Conservation (phyloP, 2,329 filamentous ascomycete species). For the Neopestalotiopsis clavispora region DNA sequence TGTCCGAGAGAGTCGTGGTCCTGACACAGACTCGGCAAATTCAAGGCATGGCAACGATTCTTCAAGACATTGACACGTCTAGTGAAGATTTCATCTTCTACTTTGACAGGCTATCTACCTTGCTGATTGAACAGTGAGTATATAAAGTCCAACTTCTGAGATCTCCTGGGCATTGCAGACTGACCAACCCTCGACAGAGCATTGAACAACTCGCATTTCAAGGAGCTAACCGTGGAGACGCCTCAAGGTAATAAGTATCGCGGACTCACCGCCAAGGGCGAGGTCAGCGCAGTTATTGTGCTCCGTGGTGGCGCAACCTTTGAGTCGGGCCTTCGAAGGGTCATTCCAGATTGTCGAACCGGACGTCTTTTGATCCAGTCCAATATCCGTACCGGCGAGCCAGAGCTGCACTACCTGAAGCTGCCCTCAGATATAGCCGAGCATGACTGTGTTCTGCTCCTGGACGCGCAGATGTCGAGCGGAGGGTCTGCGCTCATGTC, state of each 20-base stretch:
- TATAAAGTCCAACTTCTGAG: background rate
- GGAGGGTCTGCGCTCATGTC: constrained; percentile 90
- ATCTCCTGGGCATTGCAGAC: background rate
- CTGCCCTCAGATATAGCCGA: constrained; percentile 74
- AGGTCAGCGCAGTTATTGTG: constrained; percentile 84
- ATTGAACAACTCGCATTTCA: constrained; percentile 77
- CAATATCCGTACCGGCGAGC: constrained; percentile 82
- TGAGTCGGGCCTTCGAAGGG: constrained; percentile 85
- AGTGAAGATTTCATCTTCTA: constrained; percentile 97
- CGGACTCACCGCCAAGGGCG: constrained; percentile 73
- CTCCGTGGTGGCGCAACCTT: constrained; percentile 88
- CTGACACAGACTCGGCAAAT: constrained; percentile 81
- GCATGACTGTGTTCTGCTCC: constrained; percentile 81
- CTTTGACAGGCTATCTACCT: constrained; percentile 85
- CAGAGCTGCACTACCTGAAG: constrained; percentile 88
- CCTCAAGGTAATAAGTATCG: constrained; percentile 72
- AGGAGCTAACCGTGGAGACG: constrained; percentile 68
- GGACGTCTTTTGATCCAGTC: constrained; percentile 92
- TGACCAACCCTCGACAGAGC: constrained; percentile 55
- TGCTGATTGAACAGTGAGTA: constrained; percentile 78
- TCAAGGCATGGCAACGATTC: constrained; percentile 85
- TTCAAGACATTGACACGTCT: constrained; percentile 78
- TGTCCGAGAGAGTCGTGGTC: constrained; percentile 77
- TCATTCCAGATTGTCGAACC: constrained; percentile 90
- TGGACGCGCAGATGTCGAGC: constrained; percentile 94